phyloP scores from a whole-genome alignment of 2,329 filamentous ascomycete species.

The Chaetothyriales sp. region DNA sequence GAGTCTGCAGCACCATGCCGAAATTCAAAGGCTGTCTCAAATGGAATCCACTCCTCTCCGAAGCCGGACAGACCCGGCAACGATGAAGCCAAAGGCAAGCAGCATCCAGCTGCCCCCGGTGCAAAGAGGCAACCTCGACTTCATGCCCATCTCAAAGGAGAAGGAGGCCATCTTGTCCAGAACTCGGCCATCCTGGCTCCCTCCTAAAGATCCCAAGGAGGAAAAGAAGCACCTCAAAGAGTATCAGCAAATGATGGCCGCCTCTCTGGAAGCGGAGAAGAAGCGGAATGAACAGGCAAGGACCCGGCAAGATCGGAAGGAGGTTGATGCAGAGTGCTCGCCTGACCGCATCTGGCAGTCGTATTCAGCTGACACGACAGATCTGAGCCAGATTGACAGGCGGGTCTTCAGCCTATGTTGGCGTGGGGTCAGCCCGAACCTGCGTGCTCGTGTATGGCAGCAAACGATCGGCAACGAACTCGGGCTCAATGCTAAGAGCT shows the following conservation, averaged over 20 bases:
- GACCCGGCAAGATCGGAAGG: conserved; percentile 33
- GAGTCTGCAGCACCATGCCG: conserved; percentile 43
- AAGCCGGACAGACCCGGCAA: conserved; percentile 24
- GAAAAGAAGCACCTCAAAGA: conserved; percentile 73
- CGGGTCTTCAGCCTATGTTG: conserved; percentile 49
- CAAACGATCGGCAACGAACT: conserved; percentile 48
- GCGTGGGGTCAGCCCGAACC: conserved; percentile 44
- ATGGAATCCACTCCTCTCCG: conserved; percentile 26
- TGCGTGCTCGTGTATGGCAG: conserved; percentile 43
- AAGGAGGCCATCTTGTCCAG: conserved; percentile 49
- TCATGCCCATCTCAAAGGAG: conserved; percentile 50
- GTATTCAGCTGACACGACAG: conserved; percentile 45
- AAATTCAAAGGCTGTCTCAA: conserved; percentile 27
- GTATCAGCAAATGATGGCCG: conserved; percentile 52
- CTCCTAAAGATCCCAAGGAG: conserved; percentile 64
- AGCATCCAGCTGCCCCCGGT: conserved; percentile 41
- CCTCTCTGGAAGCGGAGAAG: conserved; percentile 43
- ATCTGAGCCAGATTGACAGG: conserved; percentile 37
- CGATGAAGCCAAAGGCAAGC: conserved; percentile 5
- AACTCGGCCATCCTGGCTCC: conserved; percentile 54
- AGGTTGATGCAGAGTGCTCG: conserved; percentile 37
- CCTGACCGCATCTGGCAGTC: conserved; percentile 47
- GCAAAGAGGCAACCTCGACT: conserved; percentile 49
- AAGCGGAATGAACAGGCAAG: conserved; percentile 36
- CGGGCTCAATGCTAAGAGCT: conserved; percentile 39